Evolutionary conservation across 495 filamentous ascomycete genomes (phyloP).

Genomic region (Aspergillus sclerotioniger): DNA sequence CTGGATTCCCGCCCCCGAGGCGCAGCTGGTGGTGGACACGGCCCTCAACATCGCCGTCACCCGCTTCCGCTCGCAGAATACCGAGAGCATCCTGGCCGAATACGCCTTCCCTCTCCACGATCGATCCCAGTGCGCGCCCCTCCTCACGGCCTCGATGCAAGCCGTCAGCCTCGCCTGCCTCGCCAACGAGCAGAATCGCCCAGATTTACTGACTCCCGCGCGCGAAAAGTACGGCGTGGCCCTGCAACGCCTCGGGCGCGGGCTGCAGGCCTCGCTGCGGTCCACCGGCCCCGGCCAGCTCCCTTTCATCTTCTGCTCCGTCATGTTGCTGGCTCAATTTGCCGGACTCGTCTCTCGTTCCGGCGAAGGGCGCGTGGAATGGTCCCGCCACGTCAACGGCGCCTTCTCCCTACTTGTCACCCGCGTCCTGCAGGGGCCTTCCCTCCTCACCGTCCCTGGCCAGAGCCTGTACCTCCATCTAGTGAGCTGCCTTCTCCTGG

Average conservation of each 20-base stretch:
- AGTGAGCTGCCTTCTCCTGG: not conserved
- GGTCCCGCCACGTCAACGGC: slow-evolving; percentile 1
- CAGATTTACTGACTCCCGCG: not conserved
- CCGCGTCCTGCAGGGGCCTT: not conserved
- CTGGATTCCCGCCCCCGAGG: not conserved
- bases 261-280: not conserved
- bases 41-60: not conserved
- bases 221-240: not conserved
- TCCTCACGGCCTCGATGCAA: not conserved
- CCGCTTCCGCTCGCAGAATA: not conserved
- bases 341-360: not conserved
- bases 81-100: not conserved
- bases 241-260: not conserved
- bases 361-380: not conserved
- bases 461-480: not conserved
- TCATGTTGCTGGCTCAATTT: slow-evolving; percentile 1
- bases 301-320: not conserved
- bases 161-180: slow-evolving; percentile 1
- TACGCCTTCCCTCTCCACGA: not conserved
- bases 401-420: not conserved
- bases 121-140: not conserved
- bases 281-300: not conserved
- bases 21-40: not conserved
- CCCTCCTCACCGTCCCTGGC: not conserved
- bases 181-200: not conserved